Conservation (phyloP, 441 rosid genomes). For the Lepidium campestre region DNA sequence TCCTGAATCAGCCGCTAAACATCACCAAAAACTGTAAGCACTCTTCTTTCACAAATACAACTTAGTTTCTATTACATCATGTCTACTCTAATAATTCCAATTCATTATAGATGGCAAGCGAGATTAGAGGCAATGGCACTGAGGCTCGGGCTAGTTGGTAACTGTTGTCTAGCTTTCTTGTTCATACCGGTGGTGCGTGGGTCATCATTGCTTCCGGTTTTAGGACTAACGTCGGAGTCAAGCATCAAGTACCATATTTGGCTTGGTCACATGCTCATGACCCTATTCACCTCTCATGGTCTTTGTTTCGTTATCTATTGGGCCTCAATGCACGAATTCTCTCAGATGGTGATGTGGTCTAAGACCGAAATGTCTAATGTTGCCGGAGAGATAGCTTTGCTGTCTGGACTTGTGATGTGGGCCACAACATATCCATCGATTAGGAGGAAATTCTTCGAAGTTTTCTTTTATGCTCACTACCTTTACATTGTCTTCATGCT, state of each 20-base stretch:
- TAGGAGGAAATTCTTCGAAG: constrained; percentile 45
- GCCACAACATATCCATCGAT: constrained; percentile 40
- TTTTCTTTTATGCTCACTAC: constrained; percentile 53
- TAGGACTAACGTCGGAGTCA: constrained; percentile 56
- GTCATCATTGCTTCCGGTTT: constrained; percentile 44
- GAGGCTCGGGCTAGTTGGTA: constrained; percentile 42
- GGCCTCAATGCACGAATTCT: constrained; percentile 30
- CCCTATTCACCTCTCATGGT: constrained; percentile 49
- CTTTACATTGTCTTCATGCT: constrained; percentile 51
- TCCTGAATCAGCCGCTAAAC: constrained; percentile 23
- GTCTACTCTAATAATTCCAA: background rate
- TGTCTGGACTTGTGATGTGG: constrained; percentile 50
- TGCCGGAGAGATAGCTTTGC: constrained; percentile 52
- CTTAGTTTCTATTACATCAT: background rate
- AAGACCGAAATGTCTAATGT: constrained; percentile 34
- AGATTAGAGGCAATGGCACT: constrained; percentile 28
- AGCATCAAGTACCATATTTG: constrained; percentile 68
- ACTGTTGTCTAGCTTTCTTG: constrained; percentile 41
- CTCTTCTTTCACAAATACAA: background rate
- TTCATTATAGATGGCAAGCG: constrained; percentile 40
- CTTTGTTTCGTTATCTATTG: constrained; percentile 38
- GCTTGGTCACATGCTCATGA: constrained; percentile 56
- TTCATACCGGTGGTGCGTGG: constrained; percentile 65
- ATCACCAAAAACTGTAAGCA: constrained; percentile 36
- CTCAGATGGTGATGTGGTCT: constrained; percentile 43